Conservation (phyloP, 164 flowering plant genomes). For the Tinospora cordifolia region DNA sequence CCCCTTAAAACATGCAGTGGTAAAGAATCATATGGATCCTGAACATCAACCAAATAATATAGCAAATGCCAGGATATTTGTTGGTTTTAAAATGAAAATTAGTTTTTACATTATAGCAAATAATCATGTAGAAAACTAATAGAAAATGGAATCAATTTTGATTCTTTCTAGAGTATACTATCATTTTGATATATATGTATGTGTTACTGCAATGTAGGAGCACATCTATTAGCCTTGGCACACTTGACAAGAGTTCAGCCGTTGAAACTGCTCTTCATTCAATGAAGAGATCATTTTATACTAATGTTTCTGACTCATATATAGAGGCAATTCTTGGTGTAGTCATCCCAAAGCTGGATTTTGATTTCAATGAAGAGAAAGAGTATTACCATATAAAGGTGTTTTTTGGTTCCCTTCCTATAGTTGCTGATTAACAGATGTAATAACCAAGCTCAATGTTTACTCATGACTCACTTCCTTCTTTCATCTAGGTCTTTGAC, state of each 20-base stretch:
- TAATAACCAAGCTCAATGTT: not conserved
- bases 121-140: not conserved
- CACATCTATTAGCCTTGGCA: slow-evolving; percentile 16
- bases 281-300: slow-evolving; percentile 29
- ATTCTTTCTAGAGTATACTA: not conserved
- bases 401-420: slow-evolving; percentile 4
- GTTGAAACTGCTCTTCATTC: slow-evolving; percentile 22
- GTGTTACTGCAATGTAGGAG: slow-evolving; percentile 22
- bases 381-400: slow-evolving; percentile 47
- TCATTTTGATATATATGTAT: not conserved
- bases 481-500: slow-evolving; percentile 37
- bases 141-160: not conserved
- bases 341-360: slow-evolving; percentile 30
- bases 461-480: not conserved
- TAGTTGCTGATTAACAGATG: not conserved
- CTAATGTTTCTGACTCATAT: slow-evolving; percentile 36
- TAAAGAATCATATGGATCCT: no score
- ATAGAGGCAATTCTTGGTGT: slow-evolving; percentile 19
- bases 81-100: not conserved
- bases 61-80: no score
- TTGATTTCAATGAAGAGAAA: slow-evolving; percentile 33
- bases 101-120: not conserved
- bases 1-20: no score
- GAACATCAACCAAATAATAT: no score
- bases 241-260: slow-evolving; percentile 13